Evolutionary conservation across 345 rosid species (phyloP), one percentile per base, ranked within the genome.

Genomic region (Populus nigra): DNA sequence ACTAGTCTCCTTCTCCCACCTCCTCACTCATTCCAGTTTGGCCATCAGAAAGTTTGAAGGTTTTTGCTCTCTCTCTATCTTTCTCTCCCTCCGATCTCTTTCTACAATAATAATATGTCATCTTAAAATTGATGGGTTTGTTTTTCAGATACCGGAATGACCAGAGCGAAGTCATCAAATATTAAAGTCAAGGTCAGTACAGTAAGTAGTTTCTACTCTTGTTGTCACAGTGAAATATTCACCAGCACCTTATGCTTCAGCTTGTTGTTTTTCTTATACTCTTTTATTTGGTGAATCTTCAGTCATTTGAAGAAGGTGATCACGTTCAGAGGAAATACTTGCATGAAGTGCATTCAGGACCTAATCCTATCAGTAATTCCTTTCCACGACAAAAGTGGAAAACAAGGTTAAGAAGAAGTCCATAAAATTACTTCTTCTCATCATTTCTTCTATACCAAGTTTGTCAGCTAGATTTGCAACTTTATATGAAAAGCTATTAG

Each of bases 341-440:
- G 79, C 86, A 83, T 73, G 83, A 83, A 83, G 86, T 83, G 3
- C 83, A 83, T 73, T 83, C 86, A 69, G 86, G 86, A 67, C 76
- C 83, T 2, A 83, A 83, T 77, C 86, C 83, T 9, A 77, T 80
- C 5, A 73, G 86, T 47, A 83, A 83, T 71, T 73, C 79, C 53
- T 22, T 67, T 66, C 85, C 85, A 2, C 74, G 9, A 74, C 76
- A 55, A 20, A 80, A 63, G 70, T 68, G 71, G 77, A 53, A 36
- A 76, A 73, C 59, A 1, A 63, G 55, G 70, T 18, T 13, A 25
- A 47, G 25, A 5, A 39, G 41, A 76, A 71, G 29, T 41, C 74
- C 65, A 16, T 75, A 38, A 61, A 59, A 59, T 59, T n/a, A 1
- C 11, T 59, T 59, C 63, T n/a, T n/a, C 11, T 59, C 63, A n/a